phyloP scores from a whole-genome alignment of 2,329 filamentous ascomycete genomes.

The Leptographium wingfieldii region DNA sequence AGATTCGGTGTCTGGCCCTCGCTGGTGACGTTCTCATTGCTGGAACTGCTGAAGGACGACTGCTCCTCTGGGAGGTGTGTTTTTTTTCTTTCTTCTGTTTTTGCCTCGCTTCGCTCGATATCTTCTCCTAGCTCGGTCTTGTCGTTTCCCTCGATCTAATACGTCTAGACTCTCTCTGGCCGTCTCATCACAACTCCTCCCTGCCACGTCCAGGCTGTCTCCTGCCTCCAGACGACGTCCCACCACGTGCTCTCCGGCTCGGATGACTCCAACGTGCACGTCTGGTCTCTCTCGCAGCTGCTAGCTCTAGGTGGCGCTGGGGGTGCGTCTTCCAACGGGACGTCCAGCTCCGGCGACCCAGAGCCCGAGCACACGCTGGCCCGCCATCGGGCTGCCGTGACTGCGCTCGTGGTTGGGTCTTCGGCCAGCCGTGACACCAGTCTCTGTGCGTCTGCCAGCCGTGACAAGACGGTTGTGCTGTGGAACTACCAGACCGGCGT shows the following conservation, averaged over 20 bases:
- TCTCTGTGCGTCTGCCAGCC: conserved; percentile 71
- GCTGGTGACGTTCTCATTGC: conserved; percentile 61
- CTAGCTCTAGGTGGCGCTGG: conserved; percentile 34
- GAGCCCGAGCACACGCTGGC: conserved; percentile 69
- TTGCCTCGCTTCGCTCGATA: not conserved
- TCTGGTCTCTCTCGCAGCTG: conserved; percentile 74
- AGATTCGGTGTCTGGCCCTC: conserved; percentile 65
- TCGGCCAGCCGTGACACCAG: conserved; percentile 51
- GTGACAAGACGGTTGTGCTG: conserved; percentile 77
- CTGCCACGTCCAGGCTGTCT: conserved; percentile 70
- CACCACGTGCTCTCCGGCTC: conserved; percentile 68
- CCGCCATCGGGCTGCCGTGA: conserved; percentile 64
- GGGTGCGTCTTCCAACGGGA: not conserved
- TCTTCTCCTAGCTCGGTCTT: not conserved
- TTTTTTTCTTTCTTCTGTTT: conserved; percentile 6
- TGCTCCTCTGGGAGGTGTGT: conserved; percentile 86
- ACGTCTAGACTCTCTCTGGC: conserved; percentile 53
- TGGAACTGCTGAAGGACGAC: conserved; percentile 71
- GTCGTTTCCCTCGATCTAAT: not conserved
- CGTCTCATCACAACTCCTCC: conserved; percentile 63
- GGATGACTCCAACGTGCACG: conserved; percentile 77
- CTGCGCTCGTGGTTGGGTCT: conserved; percentile 48
- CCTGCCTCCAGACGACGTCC: conserved; percentile 58
- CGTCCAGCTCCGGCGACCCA: conserved; percentile 25
- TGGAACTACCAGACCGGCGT: conserved; percentile 84